Evolutionary conservation across 2,329 filamentous ascomycete genomes (phyloP).

Genomic region (Trichoderma brevicompactum): DNA sequence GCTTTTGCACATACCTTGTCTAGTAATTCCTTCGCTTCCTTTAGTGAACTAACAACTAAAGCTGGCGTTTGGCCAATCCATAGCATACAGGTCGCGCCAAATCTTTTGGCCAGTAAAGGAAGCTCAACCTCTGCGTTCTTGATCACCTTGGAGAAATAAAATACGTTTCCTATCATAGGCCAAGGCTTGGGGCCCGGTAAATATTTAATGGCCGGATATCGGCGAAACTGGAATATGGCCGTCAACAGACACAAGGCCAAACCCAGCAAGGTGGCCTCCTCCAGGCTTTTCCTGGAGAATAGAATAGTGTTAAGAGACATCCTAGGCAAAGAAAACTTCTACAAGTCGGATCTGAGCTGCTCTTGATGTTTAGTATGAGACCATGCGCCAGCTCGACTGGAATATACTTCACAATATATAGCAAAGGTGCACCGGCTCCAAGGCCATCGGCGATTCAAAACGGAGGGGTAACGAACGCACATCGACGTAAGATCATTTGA

Average conservation of each 20-base stretch:
- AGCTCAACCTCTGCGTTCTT: not conserved
- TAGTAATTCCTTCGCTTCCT: constrained; percentile 8
- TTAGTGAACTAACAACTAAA: not conserved
- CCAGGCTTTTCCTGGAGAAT: too few relatives aligned
- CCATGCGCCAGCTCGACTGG: too few relatives aligned
- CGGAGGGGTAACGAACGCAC: too few relatives aligned
- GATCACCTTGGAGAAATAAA: not conserved
- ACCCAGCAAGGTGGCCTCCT: not conserved
- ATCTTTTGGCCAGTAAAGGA: not conserved
- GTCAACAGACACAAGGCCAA: not conserved
- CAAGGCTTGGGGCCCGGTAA: not conserved
- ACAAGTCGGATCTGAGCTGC: too few relatives aligned
- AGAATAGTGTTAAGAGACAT: not conserved
- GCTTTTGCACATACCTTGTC: not conserved
- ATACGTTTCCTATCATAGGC: not conserved
- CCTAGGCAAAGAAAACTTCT: not conserved
- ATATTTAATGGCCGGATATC: not conserved
- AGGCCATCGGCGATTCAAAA: too few relatives aligned
- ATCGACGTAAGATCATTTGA: too few relatives aligned
- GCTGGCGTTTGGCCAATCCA: constrained; percentile 7
- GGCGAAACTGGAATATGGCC: not conserved
- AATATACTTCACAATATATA: too few relatives aligned
- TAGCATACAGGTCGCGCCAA: constrained; percentile 3
- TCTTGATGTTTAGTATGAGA: too few relatives aligned
- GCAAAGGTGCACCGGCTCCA: too few relatives aligned